Evolutionary conservation across 345 rosid genomes (phyloP), one percentile per base, ranked within the genome.

Genomic region (Aethionema arabicum): DNA sequence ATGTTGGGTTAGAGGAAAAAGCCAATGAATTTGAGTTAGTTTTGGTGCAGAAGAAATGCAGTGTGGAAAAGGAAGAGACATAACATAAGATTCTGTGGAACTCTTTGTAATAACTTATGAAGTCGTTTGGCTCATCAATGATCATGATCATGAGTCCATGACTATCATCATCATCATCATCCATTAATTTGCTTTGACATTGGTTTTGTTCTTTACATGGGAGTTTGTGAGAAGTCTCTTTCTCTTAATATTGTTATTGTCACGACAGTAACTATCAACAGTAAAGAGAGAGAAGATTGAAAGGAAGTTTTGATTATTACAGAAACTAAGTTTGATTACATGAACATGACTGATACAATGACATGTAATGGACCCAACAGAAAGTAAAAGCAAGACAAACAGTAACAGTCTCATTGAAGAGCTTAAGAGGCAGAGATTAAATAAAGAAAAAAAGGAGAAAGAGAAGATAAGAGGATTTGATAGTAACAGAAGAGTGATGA

Each of bases 21-120:
- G 84, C 83, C 47, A 69, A 56, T 5, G 69, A 64, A 16, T 82
- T 89, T 52, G 80, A 66, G 8, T 47, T 80, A 74, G 71, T 86
- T 57, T 75, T 85, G 72, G 39, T 76, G 30, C 66, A 77, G 70
- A 76, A 74, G 55, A 74, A 78, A 57, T 80, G 80, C 63, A 38
- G 33, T 52, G 45, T 75, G 27, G 52, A 61, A 13, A 16, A 62
- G 8, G 73, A 74, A 13, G 16, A 29, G 11, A 21, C 44, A 8
- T 73, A 45, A 49, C 8, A 5, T 35, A 38, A 59, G 38, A 38
- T 37, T n/a, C n/a, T n/a, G n/a, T 32, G 47, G 11, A 33, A 56
- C 46, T 46, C 11, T 66, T 11, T 14, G 56, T n/a, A 14, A 66
- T 13, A 30, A 66, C 27, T 44, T 27, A 14, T 50, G 56, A 31